These are phyloP conservation scores for Lomentospora prolificans DNA, from an alignment of 2,329 filamentous ascomycete genomes.

Conservation along the genomic window DNA sequence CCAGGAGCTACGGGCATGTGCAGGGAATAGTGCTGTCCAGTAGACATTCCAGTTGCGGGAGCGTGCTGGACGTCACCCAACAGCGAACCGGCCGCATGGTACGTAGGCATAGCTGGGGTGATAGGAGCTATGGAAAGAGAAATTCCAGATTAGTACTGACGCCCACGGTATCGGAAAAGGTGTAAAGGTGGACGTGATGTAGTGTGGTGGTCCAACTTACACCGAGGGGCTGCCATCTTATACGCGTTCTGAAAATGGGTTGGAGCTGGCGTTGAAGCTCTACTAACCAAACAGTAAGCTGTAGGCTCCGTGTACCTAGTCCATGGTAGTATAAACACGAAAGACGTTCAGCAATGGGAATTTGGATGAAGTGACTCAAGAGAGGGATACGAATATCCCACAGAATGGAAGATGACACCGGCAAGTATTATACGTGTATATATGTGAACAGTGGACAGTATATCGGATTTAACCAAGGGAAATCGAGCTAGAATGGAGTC, in stretches of 20 bases:
- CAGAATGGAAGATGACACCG: too few species aligned
- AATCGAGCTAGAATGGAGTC: neutral
- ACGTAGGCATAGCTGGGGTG: slow-evolving; percentile 4
- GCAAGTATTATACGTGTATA: too few species aligned
- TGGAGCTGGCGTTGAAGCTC: neutral
- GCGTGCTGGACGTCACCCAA: neutral
- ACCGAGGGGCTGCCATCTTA: slow-evolving; percentile 5
- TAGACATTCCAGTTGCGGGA: neutral
- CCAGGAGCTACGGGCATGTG: neutral
- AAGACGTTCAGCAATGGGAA: too few species aligned
- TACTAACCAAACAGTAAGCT: neutral
- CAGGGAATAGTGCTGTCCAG: slow-evolving; percentile 3
- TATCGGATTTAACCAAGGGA: too few species aligned
- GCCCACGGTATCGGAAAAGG: neutral
- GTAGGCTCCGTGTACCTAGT: too few species aligned
- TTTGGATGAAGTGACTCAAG: too few species aligned
- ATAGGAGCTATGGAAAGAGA: slow-evolving; percentile 2
- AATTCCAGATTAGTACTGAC: neutral
- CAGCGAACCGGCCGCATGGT: neutral
- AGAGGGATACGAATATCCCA: too few species aligned
- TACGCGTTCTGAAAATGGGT: neutral
- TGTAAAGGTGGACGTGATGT: neutral
- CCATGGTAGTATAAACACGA: too few species aligned
- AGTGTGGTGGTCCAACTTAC: slow-evolving; percentile 4
- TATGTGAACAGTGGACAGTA: too few species aligned